phyloP scores from a whole-genome alignment of 2,329 filamentous ascomycete genomes.

The Huntiella bhutanensis region DNA sequence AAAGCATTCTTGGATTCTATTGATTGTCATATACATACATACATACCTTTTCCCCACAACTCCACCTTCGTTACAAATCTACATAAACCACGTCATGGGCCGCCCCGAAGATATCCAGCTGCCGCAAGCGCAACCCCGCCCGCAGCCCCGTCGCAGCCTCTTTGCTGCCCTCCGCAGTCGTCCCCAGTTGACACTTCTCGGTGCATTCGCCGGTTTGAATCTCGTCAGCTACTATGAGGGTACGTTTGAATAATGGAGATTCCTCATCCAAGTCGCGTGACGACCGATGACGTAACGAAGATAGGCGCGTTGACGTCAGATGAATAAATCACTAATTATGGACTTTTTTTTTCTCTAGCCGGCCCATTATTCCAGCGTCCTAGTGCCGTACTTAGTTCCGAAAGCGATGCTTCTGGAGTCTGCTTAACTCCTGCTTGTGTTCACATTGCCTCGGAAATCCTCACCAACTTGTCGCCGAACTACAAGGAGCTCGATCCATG shows the following conservation, averaged over 20 bases:
- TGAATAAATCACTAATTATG: too few species aligned
- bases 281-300: too few species aligned
- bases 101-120: slow-evolving; percentile 3
- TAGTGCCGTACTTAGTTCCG: not conserved
- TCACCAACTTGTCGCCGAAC: slow-evolving; percentile 18
- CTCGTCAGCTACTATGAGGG: slow-evolving; percentile 6
- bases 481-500: slow-evolving; percentile 48
- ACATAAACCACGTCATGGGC: slow-evolving; percentile 1
- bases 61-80: not conserved
- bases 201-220: slow-evolving; percentile 2
- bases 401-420: slow-evolving; percentile 8
- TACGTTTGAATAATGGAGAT: not conserved
- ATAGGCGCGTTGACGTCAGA: too few species aligned
- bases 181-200: slow-evolving; percentile 2
- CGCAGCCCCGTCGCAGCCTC: slow-evolving; percentile 3
- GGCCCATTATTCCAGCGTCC: not conserved
- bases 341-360: not conserved
- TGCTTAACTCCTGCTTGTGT: slow-evolving; percentile 17
- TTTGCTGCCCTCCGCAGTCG: slow-evolving; percentile 1
- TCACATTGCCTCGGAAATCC: slow-evolving; percentile 18
- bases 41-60: not conserved
- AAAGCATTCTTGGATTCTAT: too few species aligned
- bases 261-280: too few species aligned
- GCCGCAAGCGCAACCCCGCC: not conserved
- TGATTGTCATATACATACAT: too few species aligned